Percentiles rank a stretch among this genome's conserved stretches.
phyloP scores from a whole-genome alignment of 2,329 filamentous ascomycete species.

The Penicillium sp. region DNA sequence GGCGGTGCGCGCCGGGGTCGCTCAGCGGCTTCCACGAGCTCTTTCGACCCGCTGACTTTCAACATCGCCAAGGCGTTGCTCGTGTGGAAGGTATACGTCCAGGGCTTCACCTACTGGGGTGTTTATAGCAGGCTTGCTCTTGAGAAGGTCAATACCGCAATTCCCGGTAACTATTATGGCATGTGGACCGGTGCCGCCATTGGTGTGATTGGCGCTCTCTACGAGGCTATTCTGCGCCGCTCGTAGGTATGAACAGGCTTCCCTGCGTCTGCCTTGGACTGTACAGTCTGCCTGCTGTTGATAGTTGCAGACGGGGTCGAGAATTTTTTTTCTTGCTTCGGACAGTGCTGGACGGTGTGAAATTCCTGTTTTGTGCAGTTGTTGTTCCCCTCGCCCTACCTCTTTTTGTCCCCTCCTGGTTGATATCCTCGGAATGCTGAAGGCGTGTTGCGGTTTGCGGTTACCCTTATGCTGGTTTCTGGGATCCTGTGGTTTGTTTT shows the following conservation, averaged over 20 bases:
- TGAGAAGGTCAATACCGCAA: conserved; percentile 41
- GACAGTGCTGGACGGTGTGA: conserved; percentile 5
- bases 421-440: conserved; percentile 19
- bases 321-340: not conserved
- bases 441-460: conserved; percentile 10
- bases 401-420: not conserved
- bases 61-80: conserved; percentile 85
- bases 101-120: conserved; percentile 44
- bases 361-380: not conserved
- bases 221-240: conserved; percentile 51
- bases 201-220: conserved; percentile 48
- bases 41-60: conserved; percentile 83
- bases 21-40: conserved; percentile 28
- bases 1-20: conserved; percentile 31
- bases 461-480: conserved; percentile 7
- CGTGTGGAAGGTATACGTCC: conserved; percentile 77
- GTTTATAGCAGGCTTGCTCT: conserved; percentile 43
- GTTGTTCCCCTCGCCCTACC: not conserved
- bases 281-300: conserved; percentile 23
- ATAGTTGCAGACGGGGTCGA: conserved; percentile 7
- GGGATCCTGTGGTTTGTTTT: conserved; percentile 7
- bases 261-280: conserved; percentile 16
- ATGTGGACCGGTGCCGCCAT: conserved; percentile 48
- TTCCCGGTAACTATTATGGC: conserved; percentile 46
- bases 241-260: conserved; percentile 28